These are phyloP conservation scores for Fraxinus angustifolia DNA, from an alignment of 305 asterid genomes.

Conservation along the genomic window DNA sequence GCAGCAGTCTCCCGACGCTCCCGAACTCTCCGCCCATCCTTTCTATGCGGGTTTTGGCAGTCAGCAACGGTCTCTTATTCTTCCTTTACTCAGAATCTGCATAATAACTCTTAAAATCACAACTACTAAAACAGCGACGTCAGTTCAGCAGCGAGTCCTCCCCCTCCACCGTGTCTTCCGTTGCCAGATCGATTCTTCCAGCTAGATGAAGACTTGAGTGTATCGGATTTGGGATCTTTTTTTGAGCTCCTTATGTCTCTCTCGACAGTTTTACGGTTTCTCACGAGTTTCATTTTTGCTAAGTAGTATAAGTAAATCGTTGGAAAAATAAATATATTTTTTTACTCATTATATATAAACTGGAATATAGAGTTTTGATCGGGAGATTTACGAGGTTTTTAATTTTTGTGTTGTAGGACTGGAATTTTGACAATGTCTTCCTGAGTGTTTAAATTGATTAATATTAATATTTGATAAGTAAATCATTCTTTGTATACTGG, in stretches of 20 bases:
- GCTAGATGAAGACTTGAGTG: constrained; percentile 42
- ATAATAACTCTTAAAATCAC: constrained; percentile 29
- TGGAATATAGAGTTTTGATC: not conserved
- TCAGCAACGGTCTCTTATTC: constrained; percentile 38
- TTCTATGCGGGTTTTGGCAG: constrained; percentile 54
- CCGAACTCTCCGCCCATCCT: too few species aligned
- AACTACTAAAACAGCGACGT: constrained; percentile 33
- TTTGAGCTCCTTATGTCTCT: not conserved
- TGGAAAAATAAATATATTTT: not conserved
- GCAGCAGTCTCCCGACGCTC: too few species aligned
- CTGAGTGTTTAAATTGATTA: not conserved
- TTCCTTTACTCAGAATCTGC: constrained; percentile 48
- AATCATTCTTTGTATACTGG: not conserved
- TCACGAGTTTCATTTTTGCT: not conserved
- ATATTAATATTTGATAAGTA: not conserved
- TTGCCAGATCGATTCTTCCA: constrained; percentile 58
- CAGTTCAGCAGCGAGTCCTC: constrained; percentile 21
- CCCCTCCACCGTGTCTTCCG: constrained; percentile 39
- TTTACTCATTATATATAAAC: not conserved
- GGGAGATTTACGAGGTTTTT: not conserved
- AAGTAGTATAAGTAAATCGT: not conserved
- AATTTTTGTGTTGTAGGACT: not conserved
- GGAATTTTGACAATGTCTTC: not conserved
- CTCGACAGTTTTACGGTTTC: not conserved
- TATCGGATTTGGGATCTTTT: not conserved